Percentiles rank a stretch among this genome's conserved stretches.
phyloP scores from a whole-genome alignment of 2,329 filamentous ascomycete genomes.

The Neopestalotiopsis rosae region DNA sequence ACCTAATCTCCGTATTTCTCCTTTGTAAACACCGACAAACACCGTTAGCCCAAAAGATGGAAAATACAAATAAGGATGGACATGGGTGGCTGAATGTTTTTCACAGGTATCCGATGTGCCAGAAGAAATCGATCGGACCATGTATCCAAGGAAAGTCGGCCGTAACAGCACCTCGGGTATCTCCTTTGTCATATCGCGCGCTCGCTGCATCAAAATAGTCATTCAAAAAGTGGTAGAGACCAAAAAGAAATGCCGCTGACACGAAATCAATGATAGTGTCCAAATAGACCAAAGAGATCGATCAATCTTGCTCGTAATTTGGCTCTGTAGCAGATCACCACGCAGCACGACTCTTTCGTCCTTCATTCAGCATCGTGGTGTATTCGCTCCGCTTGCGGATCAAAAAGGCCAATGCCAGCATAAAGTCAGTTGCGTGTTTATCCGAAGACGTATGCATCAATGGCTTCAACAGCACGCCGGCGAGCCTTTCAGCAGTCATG shows the following conservation, averaged over 20 bases:
- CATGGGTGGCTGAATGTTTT: neutral
- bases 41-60: no score
- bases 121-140: neutral
- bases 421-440: constrained; percentile 43
- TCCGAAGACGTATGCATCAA: constrained; percentile 43
- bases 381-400: constrained; percentile 50
- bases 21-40: no score
- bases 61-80: neutral
- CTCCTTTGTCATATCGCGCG: neutral
- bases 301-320: no score
- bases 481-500: constrained; percentile 50
- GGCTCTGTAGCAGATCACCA: constrained; percentile 9
- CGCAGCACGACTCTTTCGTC: constrained; percentile 23
- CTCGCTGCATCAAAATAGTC: neutral
- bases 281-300: no score
- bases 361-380: constrained; percentile 39
- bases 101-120: neutral
- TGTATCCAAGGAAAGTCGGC: neutral
- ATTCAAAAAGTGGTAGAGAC: neutral
- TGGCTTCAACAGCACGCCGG: constrained; percentile 43
- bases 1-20: no score
- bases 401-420: constrained; percentile 49
- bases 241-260: neutral
- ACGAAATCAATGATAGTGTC: no score
- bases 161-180: neutral